Evolutionary conservation across 1,284 basidiomycete genomes (phyloP).

Genomic region (Leccinum fuscescens): DNA sequence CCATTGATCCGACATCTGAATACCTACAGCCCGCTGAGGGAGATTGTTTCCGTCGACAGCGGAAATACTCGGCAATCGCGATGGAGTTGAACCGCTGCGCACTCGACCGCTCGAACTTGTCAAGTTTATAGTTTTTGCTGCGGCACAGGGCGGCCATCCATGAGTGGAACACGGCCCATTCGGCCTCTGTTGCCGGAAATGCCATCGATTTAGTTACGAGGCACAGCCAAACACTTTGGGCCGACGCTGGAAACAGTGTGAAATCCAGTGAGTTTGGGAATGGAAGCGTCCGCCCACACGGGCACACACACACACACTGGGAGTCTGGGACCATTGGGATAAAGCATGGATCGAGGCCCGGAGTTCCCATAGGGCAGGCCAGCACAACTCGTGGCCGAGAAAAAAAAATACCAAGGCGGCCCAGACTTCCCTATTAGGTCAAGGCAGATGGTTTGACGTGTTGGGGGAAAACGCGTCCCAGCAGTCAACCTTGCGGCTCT

Average conservation of each 20-base stretch:
- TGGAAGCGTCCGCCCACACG: constrained; percentile 14
- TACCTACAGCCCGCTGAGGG: constrained; percentile 10
- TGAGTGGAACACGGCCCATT: constrained; percentile 14
- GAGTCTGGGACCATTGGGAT: constrained; percentile 8
- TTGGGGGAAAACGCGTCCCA: constrained; percentile 1
- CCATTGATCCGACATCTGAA: constrained; percentile 29
- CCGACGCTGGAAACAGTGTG: constrained; percentile 24
- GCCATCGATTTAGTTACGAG: constrained; percentile 30
- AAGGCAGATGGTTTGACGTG: constrained; percentile 17
- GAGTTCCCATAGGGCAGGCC: constrained; percentile 17
- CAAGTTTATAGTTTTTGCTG: constrained; percentile 19
- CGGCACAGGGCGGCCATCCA: constrained; percentile 12
- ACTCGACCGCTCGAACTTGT: constrained; percentile 1
- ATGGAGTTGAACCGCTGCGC: constrained; percentile 7
- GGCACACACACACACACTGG: neutral
- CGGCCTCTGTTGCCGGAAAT: constrained; percentile 21
- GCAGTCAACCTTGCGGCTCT: constrained; percentile 20
- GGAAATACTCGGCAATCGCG: constrained; percentile 25
- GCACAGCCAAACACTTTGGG: constrained; percentile 28
- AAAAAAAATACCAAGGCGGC: constrained; percentile 1
- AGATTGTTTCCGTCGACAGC: constrained; percentile 17
- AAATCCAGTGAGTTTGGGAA: constrained; percentile 26
- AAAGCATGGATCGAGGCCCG: constrained; percentile 8
- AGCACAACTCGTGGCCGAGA: constrained; percentile 15
- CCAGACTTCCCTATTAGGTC: constrained; percentile 12